These are phyloP conservation scores for Polyporus tsugae DNA, from an alignment of 1,284 basidiomycete species.

Conservation along the genomic window DNA sequence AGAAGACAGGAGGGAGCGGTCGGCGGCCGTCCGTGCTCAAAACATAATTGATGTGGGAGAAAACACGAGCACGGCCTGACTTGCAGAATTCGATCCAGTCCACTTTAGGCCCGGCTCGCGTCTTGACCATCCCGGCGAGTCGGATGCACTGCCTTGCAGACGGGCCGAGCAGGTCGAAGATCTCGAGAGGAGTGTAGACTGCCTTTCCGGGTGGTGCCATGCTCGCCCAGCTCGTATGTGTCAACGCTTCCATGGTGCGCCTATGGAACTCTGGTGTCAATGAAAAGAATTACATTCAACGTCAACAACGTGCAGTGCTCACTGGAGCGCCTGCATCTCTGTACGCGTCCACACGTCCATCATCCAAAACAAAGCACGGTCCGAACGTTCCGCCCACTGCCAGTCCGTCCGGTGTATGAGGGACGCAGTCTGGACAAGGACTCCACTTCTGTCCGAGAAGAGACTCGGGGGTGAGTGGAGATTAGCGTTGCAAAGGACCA, in stretches of 20 bases:
- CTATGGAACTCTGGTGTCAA: background rate
- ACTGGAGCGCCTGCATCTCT: background rate
- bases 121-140: background rate
- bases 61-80: background rate
- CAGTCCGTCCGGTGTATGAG: background rate
- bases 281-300: too few species aligned
- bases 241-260: background rate
- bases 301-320: background rate
- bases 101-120: background rate
- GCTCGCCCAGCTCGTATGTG: background rate
- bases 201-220: background rate
- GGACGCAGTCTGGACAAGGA: background rate
- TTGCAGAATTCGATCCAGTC: background rate
- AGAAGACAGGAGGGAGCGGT: background rate
- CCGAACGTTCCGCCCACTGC: background rate
- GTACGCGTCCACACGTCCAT: background rate
- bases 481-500: background rate
- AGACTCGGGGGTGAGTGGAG: background rate
- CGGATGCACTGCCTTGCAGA: background rate
- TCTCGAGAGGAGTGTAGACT: slow-evolving; percentile 1
- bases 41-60: background rate
- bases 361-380: background rate
- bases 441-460: background rate
- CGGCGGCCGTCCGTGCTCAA: background rate
- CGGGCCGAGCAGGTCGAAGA: background rate